phyloP scores from a whole-genome alignment of 2,329 filamentous ascomycete species.

The Teratosphaeria pseudoeucalypti region DNA sequence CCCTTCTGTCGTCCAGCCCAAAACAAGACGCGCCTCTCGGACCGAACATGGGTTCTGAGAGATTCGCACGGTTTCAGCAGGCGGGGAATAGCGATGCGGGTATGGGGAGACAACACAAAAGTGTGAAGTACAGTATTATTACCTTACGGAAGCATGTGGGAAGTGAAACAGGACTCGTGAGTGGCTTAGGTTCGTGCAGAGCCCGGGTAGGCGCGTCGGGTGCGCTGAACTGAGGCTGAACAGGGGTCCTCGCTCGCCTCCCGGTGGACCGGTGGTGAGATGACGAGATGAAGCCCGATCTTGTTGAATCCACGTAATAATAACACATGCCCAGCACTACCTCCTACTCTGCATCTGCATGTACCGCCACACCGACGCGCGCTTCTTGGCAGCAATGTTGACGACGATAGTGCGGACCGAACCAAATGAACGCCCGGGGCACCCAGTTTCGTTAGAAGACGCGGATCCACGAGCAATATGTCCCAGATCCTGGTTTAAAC shows the following conservation, averaged over 20 bases:
- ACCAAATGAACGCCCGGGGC: too few species aligned
- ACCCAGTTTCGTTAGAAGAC: too few species aligned
- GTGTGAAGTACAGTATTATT: neutral
- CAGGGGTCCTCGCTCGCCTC: neutral
- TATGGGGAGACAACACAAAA: neutral
- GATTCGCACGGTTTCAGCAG: neutral
- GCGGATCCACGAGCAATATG: too few species aligned
- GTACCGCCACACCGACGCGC: too few species aligned
- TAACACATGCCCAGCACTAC: neutral
- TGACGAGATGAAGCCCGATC: neutral
- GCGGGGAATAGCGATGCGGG: neutral
- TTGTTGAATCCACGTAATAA: too few species aligned
- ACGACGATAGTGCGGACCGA: too few species aligned
- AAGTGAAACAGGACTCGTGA: neutral
- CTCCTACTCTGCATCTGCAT: too few species aligned
- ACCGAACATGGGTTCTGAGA: neutral
- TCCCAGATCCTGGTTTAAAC: too few species aligned
- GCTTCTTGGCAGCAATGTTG: too few species aligned
- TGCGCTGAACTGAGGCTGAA: neutral
- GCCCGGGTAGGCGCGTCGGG: neutral
- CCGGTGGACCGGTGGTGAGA: neutral
- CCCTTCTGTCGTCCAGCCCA: neutral
- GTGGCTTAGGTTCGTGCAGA: neutral
- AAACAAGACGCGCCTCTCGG: neutral
- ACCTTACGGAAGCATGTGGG: neutral